phyloP scores from a whole-genome alignment of 2,329 filamentous ascomycete species.

The Exserohilum turcica region DNA sequence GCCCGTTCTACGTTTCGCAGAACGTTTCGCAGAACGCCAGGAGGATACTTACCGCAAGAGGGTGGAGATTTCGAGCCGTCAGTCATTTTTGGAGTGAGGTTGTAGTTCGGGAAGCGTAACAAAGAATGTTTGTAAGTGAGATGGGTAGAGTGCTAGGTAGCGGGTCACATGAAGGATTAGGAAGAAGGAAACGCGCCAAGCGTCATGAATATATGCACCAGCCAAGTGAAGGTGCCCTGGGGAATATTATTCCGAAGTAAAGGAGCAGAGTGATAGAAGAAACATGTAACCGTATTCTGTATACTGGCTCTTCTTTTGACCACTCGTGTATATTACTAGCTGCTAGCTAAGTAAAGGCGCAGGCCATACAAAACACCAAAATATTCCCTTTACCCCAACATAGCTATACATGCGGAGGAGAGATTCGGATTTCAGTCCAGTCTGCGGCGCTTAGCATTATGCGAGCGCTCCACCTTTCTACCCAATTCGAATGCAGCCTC shows the following conservation, averaged over 20 bases:
- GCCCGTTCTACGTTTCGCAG: background rate
- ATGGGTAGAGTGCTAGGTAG: no score
- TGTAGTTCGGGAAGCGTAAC: background rate
- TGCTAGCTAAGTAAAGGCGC: no score
- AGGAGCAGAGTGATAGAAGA: no score
- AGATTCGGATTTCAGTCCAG: background rate
- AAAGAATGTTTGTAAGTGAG: no score
- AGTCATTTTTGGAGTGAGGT: background rate
- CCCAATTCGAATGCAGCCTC: background rate
- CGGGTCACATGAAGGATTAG: background rate
- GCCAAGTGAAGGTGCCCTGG: background rate
- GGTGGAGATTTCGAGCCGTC: background rate
- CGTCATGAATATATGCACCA: background rate
- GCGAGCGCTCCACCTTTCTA: background rate
- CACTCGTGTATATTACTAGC: no score
- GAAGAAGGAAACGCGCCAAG: background rate
- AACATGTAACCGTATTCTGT: no score
- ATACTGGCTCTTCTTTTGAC: no score
- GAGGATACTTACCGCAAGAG: background rate
- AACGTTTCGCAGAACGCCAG: no score
- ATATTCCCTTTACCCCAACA: background rate
- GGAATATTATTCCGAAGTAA: background rate
- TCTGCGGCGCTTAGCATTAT: background rate
- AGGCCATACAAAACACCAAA: no score
- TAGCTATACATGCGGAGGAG: background rate